These are phyloP conservation scores for Solanum virginianum DNA, from an alignment of 257 asterid genomes.

Conservation along the genomic window DNA sequence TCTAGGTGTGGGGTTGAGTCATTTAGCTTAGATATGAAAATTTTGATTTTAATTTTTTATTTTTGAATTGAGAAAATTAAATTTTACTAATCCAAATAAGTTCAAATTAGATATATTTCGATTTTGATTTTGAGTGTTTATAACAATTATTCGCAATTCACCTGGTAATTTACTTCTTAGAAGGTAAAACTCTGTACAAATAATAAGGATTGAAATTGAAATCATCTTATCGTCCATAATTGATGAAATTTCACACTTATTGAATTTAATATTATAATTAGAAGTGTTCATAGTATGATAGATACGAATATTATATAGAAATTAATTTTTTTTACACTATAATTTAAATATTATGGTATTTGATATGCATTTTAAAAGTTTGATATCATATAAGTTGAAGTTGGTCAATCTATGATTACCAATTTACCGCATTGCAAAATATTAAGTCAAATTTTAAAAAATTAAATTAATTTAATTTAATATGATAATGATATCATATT, in stretches of 20 bases:
- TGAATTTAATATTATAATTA: not conserved
- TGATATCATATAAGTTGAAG: not conserved
- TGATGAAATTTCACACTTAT: not conserved
- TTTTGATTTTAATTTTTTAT: not conserved
- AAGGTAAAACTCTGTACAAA: not conserved
- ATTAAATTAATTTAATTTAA: no score
- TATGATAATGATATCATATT: not conserved
- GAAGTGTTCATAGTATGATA: no score
- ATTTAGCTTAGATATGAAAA: not conserved
- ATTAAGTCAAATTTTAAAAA: not conserved
- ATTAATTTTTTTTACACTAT: no score
- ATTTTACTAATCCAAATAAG: no score
- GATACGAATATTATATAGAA: no score
- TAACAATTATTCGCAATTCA: no score
- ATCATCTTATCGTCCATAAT: no score
- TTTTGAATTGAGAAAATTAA: not conserved
- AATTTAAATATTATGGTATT: no score
- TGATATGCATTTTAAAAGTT: no score
- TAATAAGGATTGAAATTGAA: not conserved
- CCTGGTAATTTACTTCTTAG: not conserved
- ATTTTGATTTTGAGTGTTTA: not conserved
- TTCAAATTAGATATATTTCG: not conserved
- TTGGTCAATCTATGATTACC: not conserved
- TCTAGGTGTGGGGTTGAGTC: not conserved
- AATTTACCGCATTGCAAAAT: not conserved